phyloP scores from a whole-genome alignment of 768 basidiomycete genomes.

The Daedaleopsis nitida region DNA sequence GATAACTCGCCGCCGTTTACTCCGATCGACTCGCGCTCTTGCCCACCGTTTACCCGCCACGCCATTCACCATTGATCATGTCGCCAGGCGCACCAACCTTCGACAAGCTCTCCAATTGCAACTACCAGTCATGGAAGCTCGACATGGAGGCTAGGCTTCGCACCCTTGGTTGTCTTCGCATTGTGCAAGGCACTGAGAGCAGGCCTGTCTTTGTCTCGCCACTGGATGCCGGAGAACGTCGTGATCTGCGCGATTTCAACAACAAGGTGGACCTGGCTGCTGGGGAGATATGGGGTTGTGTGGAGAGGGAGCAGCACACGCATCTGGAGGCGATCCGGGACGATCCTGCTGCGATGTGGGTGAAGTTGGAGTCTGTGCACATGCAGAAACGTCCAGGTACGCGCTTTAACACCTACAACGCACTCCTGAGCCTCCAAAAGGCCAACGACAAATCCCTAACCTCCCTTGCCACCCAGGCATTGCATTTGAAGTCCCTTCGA shows the following conservation, averaged over 20 bases:
- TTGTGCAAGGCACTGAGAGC: constrained; percentile 2
- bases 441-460: constrained; percentile 14
- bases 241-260: constrained; percentile 1
- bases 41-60: neutral
- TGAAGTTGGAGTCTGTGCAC: no score
- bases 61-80: neutral
- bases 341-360: no score
- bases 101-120: constrained; percentile 11
- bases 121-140: constrained; percentile 8
- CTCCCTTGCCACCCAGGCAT: no score
- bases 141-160: neutral
- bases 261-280: constrained; percentile 1
- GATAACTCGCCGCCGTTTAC: no score
- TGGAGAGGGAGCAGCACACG: no score
- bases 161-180: neutral
- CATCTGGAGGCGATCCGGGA: no score
- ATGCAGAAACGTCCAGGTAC: no score
- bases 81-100: neutral
- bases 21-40: no score
- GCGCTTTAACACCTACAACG: no score
- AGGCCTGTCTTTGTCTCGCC: neutral
- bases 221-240: neutral
- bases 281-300: constrained; percentile 3
- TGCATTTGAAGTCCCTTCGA: no score
- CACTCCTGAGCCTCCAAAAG: constrained; percentile 18